Evolutionary conservation across 176 grass and related monocot species (phyloP).

Genomic region (Oryza glaberrima): DNA sequence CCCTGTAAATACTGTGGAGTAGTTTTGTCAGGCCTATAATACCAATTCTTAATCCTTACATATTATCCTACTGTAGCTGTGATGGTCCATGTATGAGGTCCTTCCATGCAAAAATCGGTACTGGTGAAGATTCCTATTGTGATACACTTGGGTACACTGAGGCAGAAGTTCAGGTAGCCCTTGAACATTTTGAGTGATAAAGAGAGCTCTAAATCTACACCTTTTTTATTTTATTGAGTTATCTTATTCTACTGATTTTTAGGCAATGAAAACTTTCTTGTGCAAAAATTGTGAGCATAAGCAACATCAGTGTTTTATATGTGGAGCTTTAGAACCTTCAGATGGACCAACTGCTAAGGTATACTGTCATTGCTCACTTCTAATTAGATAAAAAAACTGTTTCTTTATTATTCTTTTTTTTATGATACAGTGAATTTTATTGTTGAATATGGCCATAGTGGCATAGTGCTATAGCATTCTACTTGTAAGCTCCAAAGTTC

Average conservation of each 20-base stretch:
- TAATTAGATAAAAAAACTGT: neutral
- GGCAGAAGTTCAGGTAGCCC: conserved; percentile 68
- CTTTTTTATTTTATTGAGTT: conserved; percentile 39
- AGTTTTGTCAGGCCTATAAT: neutral
- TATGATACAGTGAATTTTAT: neutral
- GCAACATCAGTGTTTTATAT: conserved; percentile 92
- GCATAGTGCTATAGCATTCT: conserved; percentile 9
- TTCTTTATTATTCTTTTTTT: conserved; percentile 11
- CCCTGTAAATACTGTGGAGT: neutral
- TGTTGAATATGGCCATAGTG: neutral
- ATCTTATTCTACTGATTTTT: conserved; percentile 23
- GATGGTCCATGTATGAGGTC: conserved; percentile 93
- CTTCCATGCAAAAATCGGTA: conserved; percentile 78
- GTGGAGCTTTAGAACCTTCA: conserved; percentile 77
- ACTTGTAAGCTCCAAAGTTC: conserved; percentile 18
- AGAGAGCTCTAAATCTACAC: conserved; percentile 35
- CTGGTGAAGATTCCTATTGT: conserved; percentile 74
- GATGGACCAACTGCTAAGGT: conserved; percentile 77
- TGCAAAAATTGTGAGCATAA: conserved; percentile 87
- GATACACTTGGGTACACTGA: conserved; percentile 63
- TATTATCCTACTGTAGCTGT: conserved; percentile 65
- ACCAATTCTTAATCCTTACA: conserved; percentile 21
- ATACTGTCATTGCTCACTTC: conserved; percentile 31
- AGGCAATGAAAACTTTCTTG: conserved; percentile 80
- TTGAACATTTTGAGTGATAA: conserved; percentile 11